These are phyloP conservation scores for Penicillium odoratum DNA, from an alignment of 495 filamentous ascomycete genomes.

Conservation along the genomic window DNA sequence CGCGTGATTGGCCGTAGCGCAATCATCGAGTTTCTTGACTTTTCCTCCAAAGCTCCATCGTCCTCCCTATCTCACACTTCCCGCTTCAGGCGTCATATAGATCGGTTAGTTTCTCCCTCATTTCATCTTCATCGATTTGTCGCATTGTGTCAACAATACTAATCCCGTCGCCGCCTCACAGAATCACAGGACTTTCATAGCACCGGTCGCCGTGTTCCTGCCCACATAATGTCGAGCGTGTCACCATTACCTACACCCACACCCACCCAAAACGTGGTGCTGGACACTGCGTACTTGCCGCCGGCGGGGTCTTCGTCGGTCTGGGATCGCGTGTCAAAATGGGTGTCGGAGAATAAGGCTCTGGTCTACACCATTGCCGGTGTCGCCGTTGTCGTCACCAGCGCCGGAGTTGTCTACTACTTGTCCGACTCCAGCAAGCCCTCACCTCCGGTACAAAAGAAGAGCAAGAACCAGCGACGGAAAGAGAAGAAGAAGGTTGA, in stretches of 20 bases:
- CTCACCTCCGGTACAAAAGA: constrained; percentile 41
- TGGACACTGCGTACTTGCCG: constrained; percentile 51
- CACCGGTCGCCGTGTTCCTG: constrained; percentile 23
- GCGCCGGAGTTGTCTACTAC: constrained; percentile 91
- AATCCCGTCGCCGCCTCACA: background rate
- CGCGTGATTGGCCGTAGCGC: constrained; percentile 39
- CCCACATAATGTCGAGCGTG: constrained; percentile 46
- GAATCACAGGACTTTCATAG: constrained; percentile 24
- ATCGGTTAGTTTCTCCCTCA: constrained; percentile 19
- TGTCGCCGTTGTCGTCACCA: constrained; percentile 85
- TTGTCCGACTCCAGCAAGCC: constrained; percentile 52
- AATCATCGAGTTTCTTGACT: constrained; percentile 29
- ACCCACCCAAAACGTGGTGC: constrained; percentile 44
- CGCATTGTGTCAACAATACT: constrained; percentile 10
- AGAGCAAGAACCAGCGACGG: constrained; percentile 63
- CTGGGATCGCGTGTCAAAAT: constrained; percentile 86
- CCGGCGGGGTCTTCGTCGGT: constrained; percentile 62
- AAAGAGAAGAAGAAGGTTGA: constrained; percentile 68
- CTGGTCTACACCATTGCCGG: constrained; percentile 95
- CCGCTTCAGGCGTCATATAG: constrained; percentile 25
- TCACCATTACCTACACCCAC: constrained; percentile 40
- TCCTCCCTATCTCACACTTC: constrained; percentile 34
- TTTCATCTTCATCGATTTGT: constrained; percentile 1
- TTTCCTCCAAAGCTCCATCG: constrained; percentile 40
- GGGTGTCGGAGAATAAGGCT: constrained; percentile 93